phyloP scores from a whole-genome alignment of 768 basidiomycete species.

The Agaricus bisporus region DNA sequence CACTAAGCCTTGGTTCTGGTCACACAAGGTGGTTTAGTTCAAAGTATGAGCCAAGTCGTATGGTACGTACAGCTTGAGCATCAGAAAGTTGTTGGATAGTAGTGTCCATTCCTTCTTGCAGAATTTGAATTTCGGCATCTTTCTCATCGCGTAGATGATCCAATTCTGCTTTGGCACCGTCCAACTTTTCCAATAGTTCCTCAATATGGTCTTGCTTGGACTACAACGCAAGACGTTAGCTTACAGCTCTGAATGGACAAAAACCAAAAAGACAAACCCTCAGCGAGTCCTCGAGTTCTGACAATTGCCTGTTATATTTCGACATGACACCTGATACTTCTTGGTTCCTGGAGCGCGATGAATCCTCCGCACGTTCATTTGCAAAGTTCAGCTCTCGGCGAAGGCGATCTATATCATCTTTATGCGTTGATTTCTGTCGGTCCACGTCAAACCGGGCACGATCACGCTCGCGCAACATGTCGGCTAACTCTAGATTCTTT shows the following conservation, averaged over 20 bases:
- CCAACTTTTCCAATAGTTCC: conserved; percentile 77
- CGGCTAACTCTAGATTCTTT: conserved; percentile 97
- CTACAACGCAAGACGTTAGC: conserved; percentile 32
- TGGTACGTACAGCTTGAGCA: conserved; percentile 62
- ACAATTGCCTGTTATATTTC: conserved; percentile 94
- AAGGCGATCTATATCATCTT: conserved; percentile 89
- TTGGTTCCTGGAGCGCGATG: conserved; percentile 83
- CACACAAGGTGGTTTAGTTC: conserved; percentile 18
- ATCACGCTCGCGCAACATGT: conserved; percentile 98
- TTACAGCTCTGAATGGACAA: not conserved
- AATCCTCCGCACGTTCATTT: conserved; percentile 96
- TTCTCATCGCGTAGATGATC: conserved; percentile 90
- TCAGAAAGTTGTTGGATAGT: conserved; percentile 87
- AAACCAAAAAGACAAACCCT: conserved; percentile 45
- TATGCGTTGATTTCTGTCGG: conserved; percentile 87
- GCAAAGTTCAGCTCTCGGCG: conserved; percentile 91
- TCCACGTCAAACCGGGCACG: conserved; percentile 94
- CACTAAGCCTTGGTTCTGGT: conserved; percentile 72
- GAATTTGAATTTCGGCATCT: conserved; percentile 92
- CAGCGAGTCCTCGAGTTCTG: conserved; percentile 94
- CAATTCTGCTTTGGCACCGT: conserved; percentile 66
- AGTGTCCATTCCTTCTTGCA: conserved; percentile 92
- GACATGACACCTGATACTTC: conserved; percentile 84
- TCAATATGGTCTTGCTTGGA: conserved; percentile 96
- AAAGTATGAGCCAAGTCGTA: not conserved